These are phyloP conservation scores for Trichoderma orchidacearum DNA, from an alignment of 495 filamentous ascomycete species.

Conservation along the genomic window DNA sequence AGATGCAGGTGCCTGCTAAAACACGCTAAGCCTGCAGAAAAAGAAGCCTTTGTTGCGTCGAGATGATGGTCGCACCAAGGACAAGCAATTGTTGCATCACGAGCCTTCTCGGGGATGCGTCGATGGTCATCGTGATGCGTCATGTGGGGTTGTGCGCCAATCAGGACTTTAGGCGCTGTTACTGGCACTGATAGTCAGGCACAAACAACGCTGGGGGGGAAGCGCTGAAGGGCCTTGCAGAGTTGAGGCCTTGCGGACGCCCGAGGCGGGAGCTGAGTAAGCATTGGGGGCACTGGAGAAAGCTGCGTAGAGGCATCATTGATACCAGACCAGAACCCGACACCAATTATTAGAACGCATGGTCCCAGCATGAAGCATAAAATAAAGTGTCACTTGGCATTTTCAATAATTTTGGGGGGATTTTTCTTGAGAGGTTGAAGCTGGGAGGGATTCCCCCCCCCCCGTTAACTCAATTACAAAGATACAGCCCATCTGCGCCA, in stretches of 20 bases:
- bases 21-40: neutral
- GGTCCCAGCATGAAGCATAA: no score
- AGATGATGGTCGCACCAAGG: neutral
- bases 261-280: neutral
- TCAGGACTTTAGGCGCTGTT: neutral
- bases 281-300: neutral
- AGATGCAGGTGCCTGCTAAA: neutral
- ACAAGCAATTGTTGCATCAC: no score
- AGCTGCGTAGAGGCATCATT: no score
- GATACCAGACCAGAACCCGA: no score
- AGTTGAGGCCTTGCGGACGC: neutral
- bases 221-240: neutral
- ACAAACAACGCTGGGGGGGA: neutral
- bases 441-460: no score
- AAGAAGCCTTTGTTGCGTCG: neutral
- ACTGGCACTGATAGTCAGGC: neutral
- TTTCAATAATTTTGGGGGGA: no score
- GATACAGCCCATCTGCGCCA: no score
- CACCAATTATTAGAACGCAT: no score
- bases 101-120: neutral
- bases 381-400: no score
- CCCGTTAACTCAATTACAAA: no score
- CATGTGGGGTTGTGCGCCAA: neutral
- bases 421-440: no score
- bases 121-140: neutral